Conservation (phyloP, 371 early-diverging fungal species). For the Apophysomyces elegans region DNA sequence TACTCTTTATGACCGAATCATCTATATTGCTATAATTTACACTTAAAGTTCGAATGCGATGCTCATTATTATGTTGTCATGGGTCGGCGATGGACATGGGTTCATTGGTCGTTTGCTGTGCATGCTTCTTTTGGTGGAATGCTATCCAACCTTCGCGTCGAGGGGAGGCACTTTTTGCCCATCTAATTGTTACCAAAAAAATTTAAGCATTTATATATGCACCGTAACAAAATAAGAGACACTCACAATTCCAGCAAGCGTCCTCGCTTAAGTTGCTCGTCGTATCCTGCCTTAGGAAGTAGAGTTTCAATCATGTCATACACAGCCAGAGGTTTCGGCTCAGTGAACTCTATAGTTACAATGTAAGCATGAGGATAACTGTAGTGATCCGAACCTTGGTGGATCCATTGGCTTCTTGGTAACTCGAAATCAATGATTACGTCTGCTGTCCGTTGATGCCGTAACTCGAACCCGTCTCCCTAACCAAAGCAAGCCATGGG, state of each 20-base stretch:
- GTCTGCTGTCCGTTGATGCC: slow-evolving; percentile 70
- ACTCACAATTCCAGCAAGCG: slow-evolving; percentile 59
- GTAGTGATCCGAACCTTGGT: slow-evolving; percentile 25
- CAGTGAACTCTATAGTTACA: slow-evolving; percentile 45
- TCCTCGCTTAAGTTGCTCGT: slow-evolving; percentile 47
- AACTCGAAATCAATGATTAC: slow-evolving; percentile 67
- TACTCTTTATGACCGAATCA: too few relatives aligned
- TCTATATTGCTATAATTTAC: too few relatives aligned
- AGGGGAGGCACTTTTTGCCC: slow-evolving; percentile 43
- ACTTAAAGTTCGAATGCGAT: too few relatives aligned
- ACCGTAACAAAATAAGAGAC: not conserved
- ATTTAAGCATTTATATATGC: not conserved
- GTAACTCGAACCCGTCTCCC: slow-evolving; percentile 67
- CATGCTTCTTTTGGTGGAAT: slow-evolving; percentile 55
- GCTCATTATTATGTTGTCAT: not conserved
- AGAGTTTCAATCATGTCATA: slow-evolving; percentile 71
- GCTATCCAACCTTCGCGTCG: slow-evolving; percentile 64
- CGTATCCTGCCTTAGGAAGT: slow-evolving; percentile 57
- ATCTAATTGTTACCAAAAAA: slow-evolving; percentile 28
- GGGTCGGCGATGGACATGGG: too few relatives aligned
- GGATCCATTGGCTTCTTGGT: slow-evolving; percentile 58
- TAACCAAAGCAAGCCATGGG: slow-evolving; percentile 1
- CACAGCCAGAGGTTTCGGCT: slow-evolving; percentile 59
- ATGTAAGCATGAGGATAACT: not conserved
- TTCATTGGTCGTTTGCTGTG: not conserved